Evolutionary conservation across 2,329 filamentous ascomycete genomes (phyloP).

Genomic region (Diaporthe vexans): DNA sequence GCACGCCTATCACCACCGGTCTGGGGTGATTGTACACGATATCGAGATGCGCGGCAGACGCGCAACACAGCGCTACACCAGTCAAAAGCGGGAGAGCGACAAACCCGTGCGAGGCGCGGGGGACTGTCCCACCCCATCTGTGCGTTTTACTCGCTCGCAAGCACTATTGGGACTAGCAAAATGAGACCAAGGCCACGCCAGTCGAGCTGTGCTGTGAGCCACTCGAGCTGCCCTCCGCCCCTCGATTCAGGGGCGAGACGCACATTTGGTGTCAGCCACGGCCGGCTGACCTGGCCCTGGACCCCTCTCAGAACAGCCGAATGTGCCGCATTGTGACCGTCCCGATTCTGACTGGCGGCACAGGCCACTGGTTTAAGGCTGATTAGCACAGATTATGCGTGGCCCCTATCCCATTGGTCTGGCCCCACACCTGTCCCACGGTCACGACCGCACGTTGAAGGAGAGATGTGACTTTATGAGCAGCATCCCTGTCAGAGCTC

Average conservation of each 20-base stretch:
- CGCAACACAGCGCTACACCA: constrained; percentile 7
- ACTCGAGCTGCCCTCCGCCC: not conserved
- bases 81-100: constrained; percentile 26
- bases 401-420: constrained; percentile 10
- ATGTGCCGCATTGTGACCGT: constrained; percentile 19
- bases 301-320: not conserved
- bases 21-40: not conserved
- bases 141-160: constrained; percentile 13
- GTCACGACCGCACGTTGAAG: not conserved
- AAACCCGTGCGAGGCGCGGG: constrained; percentile 21
- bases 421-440: constrained; percentile 1
- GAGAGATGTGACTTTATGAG: not conserved
- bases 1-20: not conserved
- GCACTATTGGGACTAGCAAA: constrained; percentile 27
- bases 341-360: not conserved
- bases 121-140: constrained; percentile 32
- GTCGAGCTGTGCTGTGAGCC: not conserved
- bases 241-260: constrained; percentile 23
- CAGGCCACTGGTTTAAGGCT: constrained; percentile 18
- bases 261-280: constrained; percentile 19
- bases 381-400: constrained; percentile 13
- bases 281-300: constrained; percentile 26
- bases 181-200: not conserved
- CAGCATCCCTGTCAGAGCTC: constrained; percentile 5
- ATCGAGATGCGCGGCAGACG: not conserved